Evolutionary conservation across 805 yeast genomes (phyloP).

Genomic region (Metschnikowia arizonensis): DNA sequence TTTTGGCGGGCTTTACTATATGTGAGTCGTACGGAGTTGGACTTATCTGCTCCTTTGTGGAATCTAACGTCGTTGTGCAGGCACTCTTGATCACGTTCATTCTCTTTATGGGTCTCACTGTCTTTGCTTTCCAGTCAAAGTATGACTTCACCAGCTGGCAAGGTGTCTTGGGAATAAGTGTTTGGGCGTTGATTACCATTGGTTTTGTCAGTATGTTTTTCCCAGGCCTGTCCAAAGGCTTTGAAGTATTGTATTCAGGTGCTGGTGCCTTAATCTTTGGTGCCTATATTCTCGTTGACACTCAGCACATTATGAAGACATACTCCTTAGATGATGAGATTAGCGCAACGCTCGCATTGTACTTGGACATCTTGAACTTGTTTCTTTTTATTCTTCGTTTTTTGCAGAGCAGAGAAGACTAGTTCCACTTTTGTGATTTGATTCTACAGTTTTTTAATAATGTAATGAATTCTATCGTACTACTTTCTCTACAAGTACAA

Average conservation of each 20-base stretch:
- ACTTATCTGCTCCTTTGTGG: constrained; percentile 56
- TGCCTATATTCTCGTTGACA: constrained; percentile 71
- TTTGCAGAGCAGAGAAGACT: constrained; percentile 25
- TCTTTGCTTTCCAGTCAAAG: constrained; percentile 72
- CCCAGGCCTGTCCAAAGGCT: constrained; percentile 46
- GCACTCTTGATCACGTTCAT: constrained; percentile 67
- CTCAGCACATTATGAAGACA: constrained; percentile 72
- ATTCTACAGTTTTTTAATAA: not conserved
- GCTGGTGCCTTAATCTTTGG: constrained; percentile 73
- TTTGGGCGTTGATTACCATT: constrained; percentile 68
- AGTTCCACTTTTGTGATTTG: not conserved
- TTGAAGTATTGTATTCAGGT: constrained; percentile 64
- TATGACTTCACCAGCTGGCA: constrained; percentile 72
- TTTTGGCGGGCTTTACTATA: constrained; percentile 64
- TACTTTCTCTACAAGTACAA: constrained; percentile 55
- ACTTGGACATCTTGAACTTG: constrained; percentile 78
- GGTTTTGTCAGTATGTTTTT: constrained; percentile 70
- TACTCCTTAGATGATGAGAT: constrained; percentile 81
- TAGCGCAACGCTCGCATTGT: constrained; percentile 71
- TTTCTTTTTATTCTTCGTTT: constrained; percentile 73
- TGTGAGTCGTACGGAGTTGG: constrained; percentile 75
- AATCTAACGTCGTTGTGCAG: constrained; percentile 60
- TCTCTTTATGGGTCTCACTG: constrained; percentile 70
- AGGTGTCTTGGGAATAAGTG: constrained; percentile 49
- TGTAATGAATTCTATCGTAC: constrained; percentile 21